These are phyloP conservation scores for Drosera spatulata DNA, from an alignment of 179 eudicot genomes.

Conservation along the genomic window DNA sequence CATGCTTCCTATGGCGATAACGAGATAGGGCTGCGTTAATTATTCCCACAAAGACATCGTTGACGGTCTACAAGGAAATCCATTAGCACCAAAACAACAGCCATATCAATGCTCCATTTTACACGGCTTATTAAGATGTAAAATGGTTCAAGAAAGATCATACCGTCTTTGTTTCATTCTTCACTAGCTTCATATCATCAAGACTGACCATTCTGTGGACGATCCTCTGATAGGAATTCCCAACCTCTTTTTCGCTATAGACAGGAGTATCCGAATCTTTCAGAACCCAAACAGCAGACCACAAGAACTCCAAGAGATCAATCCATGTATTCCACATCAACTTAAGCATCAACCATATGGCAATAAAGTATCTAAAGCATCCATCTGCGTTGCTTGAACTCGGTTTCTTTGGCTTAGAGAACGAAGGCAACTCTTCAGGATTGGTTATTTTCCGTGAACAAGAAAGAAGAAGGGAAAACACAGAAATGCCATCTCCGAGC, in stretches of 20 bases:
- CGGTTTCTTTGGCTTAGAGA: constrained; percentile 9
- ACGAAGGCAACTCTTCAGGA: constrained; percentile 26
- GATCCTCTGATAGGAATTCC: constrained; percentile 22
- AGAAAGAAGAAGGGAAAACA: constrained; percentile 57
- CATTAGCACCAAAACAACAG: not conserved
- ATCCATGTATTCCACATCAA: constrained; percentile 37
- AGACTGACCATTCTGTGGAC: constrained; percentile 35
- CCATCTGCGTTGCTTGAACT: not conserved
- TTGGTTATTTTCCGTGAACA: constrained; percentile 40
- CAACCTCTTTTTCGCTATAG: constrained; percentile 27
- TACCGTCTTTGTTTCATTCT: no score
- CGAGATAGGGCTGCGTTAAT: constrained; percentile 60
- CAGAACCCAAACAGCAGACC: constrained; percentile 31
- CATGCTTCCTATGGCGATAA: constrained; percentile 45
- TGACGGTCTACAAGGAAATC: constrained; percentile 39
- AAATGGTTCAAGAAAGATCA: constrained; percentile 10
- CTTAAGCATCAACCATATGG: constrained; percentile 13
- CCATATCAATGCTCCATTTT: not conserved
- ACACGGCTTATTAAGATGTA: no score
- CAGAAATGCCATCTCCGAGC: constrained; percentile 66
- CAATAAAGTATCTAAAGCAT: constrained; percentile 2
- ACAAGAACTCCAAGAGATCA: constrained; percentile 17
- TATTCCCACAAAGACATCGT: constrained; percentile 63
- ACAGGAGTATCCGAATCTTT: constrained; percentile 43
- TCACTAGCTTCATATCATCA: constrained; percentile 27